Percentiles rank a stretch among this genome's conserved stretches.
Conservation (phyloP, 202 grass and related monocot species). For the Panicum hallii region DNA sequence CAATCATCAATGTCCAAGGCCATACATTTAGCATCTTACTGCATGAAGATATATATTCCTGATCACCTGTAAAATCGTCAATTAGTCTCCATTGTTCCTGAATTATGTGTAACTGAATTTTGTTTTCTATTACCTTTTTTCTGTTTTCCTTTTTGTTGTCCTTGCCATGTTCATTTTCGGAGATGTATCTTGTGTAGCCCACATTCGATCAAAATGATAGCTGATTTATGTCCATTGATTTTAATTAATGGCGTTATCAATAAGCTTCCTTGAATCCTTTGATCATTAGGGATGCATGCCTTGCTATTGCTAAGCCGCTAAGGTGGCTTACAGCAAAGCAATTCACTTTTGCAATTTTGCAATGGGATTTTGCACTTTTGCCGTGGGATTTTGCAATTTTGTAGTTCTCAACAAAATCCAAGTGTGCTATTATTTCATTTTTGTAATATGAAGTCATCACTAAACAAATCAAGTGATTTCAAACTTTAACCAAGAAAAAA, state of each 20-base stretch:
- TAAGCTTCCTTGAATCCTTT: background rate
- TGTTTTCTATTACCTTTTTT: background rate
- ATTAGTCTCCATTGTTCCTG: constrained; percentile 10
- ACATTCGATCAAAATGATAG: background rate
- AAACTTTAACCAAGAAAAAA: background rate
- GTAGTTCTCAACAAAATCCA: background rate
- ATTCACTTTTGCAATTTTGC: too few species aligned
- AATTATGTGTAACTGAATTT: constrained; percentile 26
- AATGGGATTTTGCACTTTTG: too few species aligned
- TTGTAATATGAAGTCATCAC: background rate
- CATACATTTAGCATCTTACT: constrained; percentile 28
- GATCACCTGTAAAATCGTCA: constrained; percentile 40
- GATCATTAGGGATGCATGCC: background rate
- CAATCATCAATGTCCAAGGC: constrained; percentile 27
- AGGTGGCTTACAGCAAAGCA: background rate
- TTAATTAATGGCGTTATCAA: background rate
- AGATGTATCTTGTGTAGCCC: background rate
- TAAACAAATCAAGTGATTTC: background rate
- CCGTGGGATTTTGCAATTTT: too few species aligned
- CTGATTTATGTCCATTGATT: constrained; percentile 11
- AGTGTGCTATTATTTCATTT: background rate
- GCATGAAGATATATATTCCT: constrained; percentile 33
- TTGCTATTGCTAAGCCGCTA: background rate
- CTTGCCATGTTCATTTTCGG: background rate
- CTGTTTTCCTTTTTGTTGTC: background rate